phyloP scores from a whole-genome alignment of 2,329 filamentous ascomycete genomes.

The Stenocarpella maydis region DNA sequence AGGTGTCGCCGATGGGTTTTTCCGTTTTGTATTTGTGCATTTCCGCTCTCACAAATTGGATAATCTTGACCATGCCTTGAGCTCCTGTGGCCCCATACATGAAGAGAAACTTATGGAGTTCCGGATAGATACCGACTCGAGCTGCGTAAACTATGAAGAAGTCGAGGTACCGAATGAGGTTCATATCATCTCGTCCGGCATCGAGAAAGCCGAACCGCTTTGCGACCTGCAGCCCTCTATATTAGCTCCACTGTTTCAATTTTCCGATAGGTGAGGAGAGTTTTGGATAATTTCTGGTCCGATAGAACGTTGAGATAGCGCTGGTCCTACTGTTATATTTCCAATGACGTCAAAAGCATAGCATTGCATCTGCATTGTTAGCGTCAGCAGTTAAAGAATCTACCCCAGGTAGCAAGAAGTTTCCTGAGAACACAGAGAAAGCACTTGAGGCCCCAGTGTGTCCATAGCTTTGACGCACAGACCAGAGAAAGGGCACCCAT shows the following conservation, averaged over 20 bases:
- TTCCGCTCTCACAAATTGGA: constrained; percentile 6
- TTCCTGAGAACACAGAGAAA: too few species aligned
- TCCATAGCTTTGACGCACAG: too few species aligned
- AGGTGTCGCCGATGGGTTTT: not conserved
- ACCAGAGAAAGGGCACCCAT: too few species aligned
- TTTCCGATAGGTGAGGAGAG: too few species aligned
- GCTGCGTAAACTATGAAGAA: constrained; percentile 10
- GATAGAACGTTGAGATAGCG: not conserved
- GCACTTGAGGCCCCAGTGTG: too few species aligned
- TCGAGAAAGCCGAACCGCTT: constrained; percentile 33
- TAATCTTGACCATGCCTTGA: constrained; percentile 4
- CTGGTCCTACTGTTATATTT: constrained; percentile 20
- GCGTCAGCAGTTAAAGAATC: too few species aligned
- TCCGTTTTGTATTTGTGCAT: not conserved
- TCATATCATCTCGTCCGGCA: constrained; percentile 17
- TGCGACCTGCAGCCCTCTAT: not conserved
- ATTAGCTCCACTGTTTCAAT: not conserved
- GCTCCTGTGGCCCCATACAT: not conserved
- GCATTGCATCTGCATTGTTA: constrained; percentile 15
- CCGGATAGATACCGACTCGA: constrained; percentile 16
- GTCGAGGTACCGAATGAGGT: not conserved
- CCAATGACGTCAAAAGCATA: constrained; percentile 33
- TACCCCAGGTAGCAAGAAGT: too few species aligned
- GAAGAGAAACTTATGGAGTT: constrained; percentile 19
- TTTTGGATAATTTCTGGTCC: too few species aligned